Base-by-base conservation (phyloP, 768 basidiomycete species). In the Peribolospora kevripleyi region DNA sequence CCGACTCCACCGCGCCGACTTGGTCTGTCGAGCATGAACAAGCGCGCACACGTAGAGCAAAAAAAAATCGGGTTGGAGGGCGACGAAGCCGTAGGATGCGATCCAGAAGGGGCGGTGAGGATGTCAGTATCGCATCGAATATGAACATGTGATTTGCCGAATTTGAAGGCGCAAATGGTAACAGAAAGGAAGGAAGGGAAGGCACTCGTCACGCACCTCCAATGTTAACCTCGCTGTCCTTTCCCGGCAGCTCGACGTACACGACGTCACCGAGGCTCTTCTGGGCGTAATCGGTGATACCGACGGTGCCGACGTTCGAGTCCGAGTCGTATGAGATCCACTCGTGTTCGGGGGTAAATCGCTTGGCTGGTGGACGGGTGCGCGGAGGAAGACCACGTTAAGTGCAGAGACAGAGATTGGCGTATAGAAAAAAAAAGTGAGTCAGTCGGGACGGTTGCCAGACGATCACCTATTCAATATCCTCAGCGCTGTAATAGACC, bases 191-290 rank as follows among this genome's bases (percentile, higher is more conserved):
- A 5, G 3, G 9, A 14, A 38, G 8, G 25, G 41, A 14, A 42
- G 40, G 36, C 11, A 53, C 42, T 7, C 13, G 25, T 37, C 4
- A 67, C 86, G 62, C 61, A 90, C 90, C 84, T 61, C 82, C 84
- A 67, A 81, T 71, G 6, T 65, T 64, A 54, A 95, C 70, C 56
- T 75, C 66, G 0, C 74, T 71, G 4, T 82, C 87, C 7, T 74
- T 64, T 7, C 65, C 61, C 1, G 85, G 84, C 50, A 98, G 74
- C 67, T 97, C 93, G 50, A 97, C 88, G 69, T 84, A 98, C 50
- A 97, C 93, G 52, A 97, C 86, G 66, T 98, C 93, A 41, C 93
- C 93, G 3, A 98, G 75, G 42, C 80, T 78, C 51, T 79, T 74
- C 67, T 95, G 87, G 2, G 93, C 93, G 65, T 93, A 82, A 65